Conservation (phyloP, 2,329 filamentous ascomycete genomes). For the Claviceps pusilla region DNA sequence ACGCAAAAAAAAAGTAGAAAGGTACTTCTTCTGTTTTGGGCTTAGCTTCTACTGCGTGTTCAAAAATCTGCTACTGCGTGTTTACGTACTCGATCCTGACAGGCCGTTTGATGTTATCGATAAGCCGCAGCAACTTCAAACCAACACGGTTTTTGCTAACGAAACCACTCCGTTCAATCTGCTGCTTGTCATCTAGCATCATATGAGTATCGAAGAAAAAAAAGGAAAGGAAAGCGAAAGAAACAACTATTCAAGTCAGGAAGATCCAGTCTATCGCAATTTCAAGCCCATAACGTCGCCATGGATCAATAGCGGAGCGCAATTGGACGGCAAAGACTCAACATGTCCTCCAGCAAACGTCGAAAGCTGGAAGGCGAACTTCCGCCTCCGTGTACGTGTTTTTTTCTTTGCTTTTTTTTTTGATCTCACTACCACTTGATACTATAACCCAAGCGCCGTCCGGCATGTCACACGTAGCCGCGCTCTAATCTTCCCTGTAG, state of each 20-base stretch:
- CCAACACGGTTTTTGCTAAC: not conserved
- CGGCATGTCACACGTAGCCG: not conserved
- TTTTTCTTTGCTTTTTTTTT: not conserved
- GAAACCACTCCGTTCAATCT: not conserved
- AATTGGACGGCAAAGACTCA: not conserved
- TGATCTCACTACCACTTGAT: not conserved
- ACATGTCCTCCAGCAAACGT: constrained; percentile 18
- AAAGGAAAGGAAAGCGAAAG: too few species aligned
- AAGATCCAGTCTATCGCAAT: not conserved
- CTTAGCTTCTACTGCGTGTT: too few species aligned
- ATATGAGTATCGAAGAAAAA: not conserved
- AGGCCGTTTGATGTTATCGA: not conserved
- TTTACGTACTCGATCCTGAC: too few species aligned
- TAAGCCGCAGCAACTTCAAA: not conserved
- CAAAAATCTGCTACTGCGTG: too few species aligned
- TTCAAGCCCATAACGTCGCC: not conserved
- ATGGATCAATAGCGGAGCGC: not conserved
- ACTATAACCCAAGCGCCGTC: not conserved
- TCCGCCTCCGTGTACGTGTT: constrained; percentile 17
- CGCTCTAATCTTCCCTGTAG: not conserved
- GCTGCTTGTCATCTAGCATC: not conserved
- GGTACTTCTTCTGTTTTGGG: too few species aligned
- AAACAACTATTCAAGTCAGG: not conserved
- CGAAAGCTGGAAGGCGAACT: constrained; percentile 19
- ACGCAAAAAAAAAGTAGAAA: too few species aligned